Evolutionary conservation across 352 stramenopile genomes (phyloP).

Genomic region (Blastocystis sp.): DNA sequence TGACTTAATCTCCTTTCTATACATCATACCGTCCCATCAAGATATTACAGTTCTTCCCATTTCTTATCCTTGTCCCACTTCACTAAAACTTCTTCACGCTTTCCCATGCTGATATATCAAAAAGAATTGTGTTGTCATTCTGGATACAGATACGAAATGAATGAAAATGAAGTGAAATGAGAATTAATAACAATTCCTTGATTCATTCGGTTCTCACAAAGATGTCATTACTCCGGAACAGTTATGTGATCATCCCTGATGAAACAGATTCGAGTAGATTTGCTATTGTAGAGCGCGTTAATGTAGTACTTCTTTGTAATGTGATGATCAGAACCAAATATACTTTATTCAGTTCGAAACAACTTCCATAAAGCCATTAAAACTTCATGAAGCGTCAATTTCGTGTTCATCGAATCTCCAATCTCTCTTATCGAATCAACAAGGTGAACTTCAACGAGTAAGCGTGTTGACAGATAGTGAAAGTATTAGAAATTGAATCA

Average conservation of each 20-base stretch:
- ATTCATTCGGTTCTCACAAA: neutral
- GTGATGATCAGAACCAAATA: neutral
- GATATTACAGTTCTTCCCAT: constrained; percentile 41
- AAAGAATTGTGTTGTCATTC: no score
- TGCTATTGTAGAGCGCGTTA: neutral
- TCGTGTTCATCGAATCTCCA: neutral
- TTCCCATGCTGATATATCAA: neutral
- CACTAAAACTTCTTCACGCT: constrained; percentile 24
- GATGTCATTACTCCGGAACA: neutral
- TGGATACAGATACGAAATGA: no score
- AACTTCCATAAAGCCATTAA: neutral
- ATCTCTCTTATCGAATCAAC: neutral
- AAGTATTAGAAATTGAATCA: constrained; percentile 19
- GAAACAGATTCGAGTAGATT: neutral
- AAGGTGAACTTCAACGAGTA: neutral
- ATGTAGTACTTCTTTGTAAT: neutral
- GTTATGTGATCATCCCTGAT: neutral
- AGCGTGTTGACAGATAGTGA: no score
- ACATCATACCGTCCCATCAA: neutral
- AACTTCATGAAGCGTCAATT: neutral
- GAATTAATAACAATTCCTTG: no score
- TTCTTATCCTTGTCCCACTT: constrained; percentile 59
- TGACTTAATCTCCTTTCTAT: constrained; percentile 47
- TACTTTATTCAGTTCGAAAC: neutral
- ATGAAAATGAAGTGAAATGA: no score